These are phyloP conservation scores for Marvania coccoides DNA, from an alignment of 139 green algal species.

Conservation along the genomic window DNA sequence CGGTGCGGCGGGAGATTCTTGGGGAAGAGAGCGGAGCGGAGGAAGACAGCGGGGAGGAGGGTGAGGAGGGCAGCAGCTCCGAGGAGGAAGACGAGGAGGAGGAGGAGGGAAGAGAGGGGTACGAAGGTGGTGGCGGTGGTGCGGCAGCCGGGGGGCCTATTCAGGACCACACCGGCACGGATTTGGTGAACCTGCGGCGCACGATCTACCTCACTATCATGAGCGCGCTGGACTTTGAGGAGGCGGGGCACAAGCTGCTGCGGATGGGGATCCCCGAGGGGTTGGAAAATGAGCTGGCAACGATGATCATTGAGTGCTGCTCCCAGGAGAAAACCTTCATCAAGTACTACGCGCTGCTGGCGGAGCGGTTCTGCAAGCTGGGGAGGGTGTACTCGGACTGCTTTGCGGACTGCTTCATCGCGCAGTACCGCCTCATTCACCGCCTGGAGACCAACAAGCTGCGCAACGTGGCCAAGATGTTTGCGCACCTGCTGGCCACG, in stretches of 20 bases:
- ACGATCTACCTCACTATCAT: conserved; percentile 99
- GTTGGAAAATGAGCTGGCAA: conserved; percentile 80
- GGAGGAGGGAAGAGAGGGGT: conserved; percentile 45
- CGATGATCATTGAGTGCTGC: conserved; percentile 98
- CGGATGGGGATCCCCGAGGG: conserved; percentile 71
- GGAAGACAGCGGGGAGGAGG: conserved; percentile 30
- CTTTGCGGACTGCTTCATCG: conserved; percentile 86
- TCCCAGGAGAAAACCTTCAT: conserved; percentile 64
- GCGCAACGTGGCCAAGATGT: conserved; percentile 95
- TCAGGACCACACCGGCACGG: conserved; percentile 73
- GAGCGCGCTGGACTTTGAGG: conserved; percentile 94
- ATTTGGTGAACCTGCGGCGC: conserved; percentile 93
- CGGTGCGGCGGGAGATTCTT: conserved; percentile 79
- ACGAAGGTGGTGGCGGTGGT: conserved; percentile 6
- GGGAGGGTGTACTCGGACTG: conserved; percentile 61
- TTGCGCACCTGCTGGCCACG: conserved; percentile 84
- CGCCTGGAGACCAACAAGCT: conserved; percentile 99
- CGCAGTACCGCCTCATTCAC: conserved; percentile 95
- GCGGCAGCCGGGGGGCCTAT: conserved; percentile 16
- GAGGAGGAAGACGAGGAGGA: conserved; percentile 27
- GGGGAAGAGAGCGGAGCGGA: conserved; percentile 60
- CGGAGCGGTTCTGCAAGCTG: conserved; percentile 85
- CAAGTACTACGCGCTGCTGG: conserved; percentile 92
- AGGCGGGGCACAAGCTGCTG: conserved; percentile 99
- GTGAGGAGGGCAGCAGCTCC: conserved; percentile 18